phyloP scores from a whole-genome alignment of 2,329 filamentous ascomycete species.

The Meredithiella fracta region DNA sequence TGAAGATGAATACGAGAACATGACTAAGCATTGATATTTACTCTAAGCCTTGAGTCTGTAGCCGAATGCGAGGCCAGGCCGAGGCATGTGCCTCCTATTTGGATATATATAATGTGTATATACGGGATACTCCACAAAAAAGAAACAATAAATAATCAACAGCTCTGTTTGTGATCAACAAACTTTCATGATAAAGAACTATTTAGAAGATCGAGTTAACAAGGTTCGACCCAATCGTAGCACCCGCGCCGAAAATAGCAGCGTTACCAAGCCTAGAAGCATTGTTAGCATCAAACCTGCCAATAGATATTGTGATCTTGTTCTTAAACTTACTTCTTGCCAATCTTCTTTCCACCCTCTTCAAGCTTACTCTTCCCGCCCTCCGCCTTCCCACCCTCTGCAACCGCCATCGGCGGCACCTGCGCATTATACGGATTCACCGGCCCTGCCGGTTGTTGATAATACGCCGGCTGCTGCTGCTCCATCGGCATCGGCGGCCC shows the following conservation, averaged over 20 bases:
- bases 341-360: conserved; percentile 81
- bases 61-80: no score
- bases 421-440: conserved; percentile 49
- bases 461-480: conserved; percentile 20
- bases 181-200: no score
- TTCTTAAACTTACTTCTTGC: conserved; percentile 65
- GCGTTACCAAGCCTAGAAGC: conserved; percentile 39
- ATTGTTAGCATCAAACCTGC: conserved; percentile 7
- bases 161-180: no score
- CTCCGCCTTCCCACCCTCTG: conserved; percentile 34
- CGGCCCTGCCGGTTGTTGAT: conserved; percentile 13
- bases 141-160: no score
- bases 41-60: no score
- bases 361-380: conserved; percentile 42
- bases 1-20: no score
- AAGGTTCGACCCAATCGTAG: conserved; percentile 75
- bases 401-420: conserved; percentile 60
- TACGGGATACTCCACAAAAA: conserved; percentile 1
- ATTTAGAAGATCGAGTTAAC: conserved; percentile 75
- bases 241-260: conserved; percentile 84
- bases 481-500: conserved; percentile 18
- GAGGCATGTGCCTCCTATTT: no score
- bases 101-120: not conserved
- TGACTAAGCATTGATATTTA: no score
- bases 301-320: no score